These are phyloP conservation scores for Vicia faba DNA, from an alignment of 306 rosid species.

Conservation along the genomic window DNA sequence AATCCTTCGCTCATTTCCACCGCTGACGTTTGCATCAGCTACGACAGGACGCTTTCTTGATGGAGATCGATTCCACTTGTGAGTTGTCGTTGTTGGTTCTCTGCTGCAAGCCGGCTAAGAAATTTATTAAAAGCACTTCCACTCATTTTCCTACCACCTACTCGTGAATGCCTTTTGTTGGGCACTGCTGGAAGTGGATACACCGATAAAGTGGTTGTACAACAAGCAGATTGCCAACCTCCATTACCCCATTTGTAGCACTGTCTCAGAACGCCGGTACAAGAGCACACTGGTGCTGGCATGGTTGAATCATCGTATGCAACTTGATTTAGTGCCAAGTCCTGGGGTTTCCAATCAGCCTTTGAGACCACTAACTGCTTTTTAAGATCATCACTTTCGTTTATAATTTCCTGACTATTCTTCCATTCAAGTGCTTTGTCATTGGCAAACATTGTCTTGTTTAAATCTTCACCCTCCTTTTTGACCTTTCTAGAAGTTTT, in stretches of 20 bases:
- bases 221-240: constrained; percentile 98
- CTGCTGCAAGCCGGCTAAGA: constrained; percentile 89
- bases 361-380: constrained; percentile 68
- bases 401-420: constrained; percentile 57
- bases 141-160: constrained; percentile 97
- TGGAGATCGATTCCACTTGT: constrained; percentile 45
- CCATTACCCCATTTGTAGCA: constrained; percentile 99
- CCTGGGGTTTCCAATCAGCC: constrained; percentile 94
- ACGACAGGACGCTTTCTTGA: constrained; percentile 58
- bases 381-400: constrained; percentile 75
- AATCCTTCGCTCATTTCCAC: constrained; percentile 53
- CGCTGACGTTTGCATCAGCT: constrained; percentile 36
- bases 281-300: constrained; percentile 94
- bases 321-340: constrained; percentile 88
- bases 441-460: constrained; percentile 60
- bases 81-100: constrained; percentile 43
- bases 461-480: constrained; percentile 75
- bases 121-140: constrained; percentile 96
- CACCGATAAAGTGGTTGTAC: constrained; percentile 88
- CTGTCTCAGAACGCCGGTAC: constrained; percentile 81
- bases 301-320: constrained; percentile 89
- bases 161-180: constrained; percentile 92
- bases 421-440: constrained; percentile 77
- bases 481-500: constrained; percentile 71
- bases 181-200: constrained; percentile 97